Evolutionary conservation across 305 asterid species (phyloP).

Genomic region (Fraxinus sp.): DNA sequence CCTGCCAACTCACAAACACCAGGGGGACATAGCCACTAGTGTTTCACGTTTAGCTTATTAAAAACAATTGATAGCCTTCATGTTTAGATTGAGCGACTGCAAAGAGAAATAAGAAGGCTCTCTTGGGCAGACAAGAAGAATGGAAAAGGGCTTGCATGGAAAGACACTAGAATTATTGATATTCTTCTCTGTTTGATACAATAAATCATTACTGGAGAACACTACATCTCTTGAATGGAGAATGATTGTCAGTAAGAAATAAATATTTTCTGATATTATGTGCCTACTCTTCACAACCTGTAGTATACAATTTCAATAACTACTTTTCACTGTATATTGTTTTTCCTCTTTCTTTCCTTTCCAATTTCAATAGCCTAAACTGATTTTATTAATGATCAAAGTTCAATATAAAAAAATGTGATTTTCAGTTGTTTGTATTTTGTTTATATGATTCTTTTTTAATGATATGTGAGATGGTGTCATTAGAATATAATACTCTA

Average conservation of each 20-base stretch:
- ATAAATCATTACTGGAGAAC: not conserved
- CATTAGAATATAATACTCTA: not conserved
- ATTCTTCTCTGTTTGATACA: not conserved
- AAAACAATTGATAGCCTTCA: not conserved
- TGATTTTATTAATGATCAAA: slow-evolving; percentile 2
- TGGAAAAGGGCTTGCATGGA: not conserved
- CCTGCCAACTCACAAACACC: not conserved
- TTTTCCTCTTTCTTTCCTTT: slow-evolving; percentile 10
- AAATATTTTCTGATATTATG: not conserved
- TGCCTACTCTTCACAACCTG: not conserved
- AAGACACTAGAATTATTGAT: not conserved
- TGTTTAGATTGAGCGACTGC: not conserved
- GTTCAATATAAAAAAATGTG: not conserved
- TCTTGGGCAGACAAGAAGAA: not conserved
- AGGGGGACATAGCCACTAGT: not conserved
- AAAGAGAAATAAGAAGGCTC: not conserved
- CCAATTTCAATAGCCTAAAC: slow-evolving; percentile 18
- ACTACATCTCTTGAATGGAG: not conserved
- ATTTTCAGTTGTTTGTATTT: slow-evolving; percentile 10
- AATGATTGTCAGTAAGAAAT: not conserved
- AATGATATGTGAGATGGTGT: not conserved
- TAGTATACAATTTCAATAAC: not conserved
- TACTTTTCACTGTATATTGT: slow-evolving; percentile 3
- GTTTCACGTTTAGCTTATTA: not conserved
- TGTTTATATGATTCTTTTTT: slow-evolving; percentile 2